A percentile compares a stretch with the other conserved stretches of the same genome.
Conservation (phyloP, 2,329 filamentous ascomycete genomes). For the Penicillium sp. region DNA sequence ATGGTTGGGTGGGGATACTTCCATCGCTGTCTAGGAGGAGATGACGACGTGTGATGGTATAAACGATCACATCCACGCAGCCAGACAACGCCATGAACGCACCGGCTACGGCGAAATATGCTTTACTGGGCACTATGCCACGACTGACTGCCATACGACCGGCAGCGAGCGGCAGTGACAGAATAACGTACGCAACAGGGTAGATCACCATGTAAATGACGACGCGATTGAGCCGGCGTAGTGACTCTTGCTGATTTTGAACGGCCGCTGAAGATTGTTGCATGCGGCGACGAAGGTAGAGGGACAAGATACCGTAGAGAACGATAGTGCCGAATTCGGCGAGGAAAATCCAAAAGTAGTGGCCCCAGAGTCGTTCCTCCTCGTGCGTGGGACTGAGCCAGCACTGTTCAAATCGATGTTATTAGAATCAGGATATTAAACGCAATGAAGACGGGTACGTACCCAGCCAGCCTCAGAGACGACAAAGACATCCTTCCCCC, state of each 20-base stretch:
- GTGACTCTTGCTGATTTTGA: slow-evolving; percentile 26
- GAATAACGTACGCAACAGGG: slow-evolving; percentile 53
- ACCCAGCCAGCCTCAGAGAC: slow-evolving; percentile 50
- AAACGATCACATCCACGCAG: slow-evolving; percentile 56
- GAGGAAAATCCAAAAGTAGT: slow-evolving; percentile 54
- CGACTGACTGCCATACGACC: slow-evolving; percentile 41
- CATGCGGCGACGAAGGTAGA: slow-evolving; percentile 46
- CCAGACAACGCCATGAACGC: slow-evolving; percentile 57
- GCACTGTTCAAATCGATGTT: slow-evolving; percentile 36
- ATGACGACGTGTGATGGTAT: slow-evolving; percentile 54
- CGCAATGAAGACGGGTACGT: slow-evolving; percentile 19
- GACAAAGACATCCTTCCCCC: slow-evolving; percentile 42
- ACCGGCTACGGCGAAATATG: slow-evolving; percentile 51
- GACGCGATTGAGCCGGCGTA: slow-evolving; percentile 39
- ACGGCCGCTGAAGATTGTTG: slow-evolving; percentile 27
- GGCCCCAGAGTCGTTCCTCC: slow-evolving; percentile 45
- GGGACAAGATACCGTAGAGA: slow-evolving; percentile 47
- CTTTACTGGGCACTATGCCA: slow-evolving; percentile 28
- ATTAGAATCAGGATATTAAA: background rate
- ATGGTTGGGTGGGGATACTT: background rate
- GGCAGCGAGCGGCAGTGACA: slow-evolving; percentile 60
- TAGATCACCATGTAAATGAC: slow-evolving; percentile 47
- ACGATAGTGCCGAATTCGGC: slow-evolving; percentile 50
- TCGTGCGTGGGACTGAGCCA: slow-evolving; percentile 47
- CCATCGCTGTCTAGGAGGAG: slow-evolving; percentile 51